Percentiles rank a stretch among this genome's conserved stretches.
phyloP scores from a whole-genome alignment of 768 basidiomycete genomes.

The Multifurca ochricompacta region DNA sequence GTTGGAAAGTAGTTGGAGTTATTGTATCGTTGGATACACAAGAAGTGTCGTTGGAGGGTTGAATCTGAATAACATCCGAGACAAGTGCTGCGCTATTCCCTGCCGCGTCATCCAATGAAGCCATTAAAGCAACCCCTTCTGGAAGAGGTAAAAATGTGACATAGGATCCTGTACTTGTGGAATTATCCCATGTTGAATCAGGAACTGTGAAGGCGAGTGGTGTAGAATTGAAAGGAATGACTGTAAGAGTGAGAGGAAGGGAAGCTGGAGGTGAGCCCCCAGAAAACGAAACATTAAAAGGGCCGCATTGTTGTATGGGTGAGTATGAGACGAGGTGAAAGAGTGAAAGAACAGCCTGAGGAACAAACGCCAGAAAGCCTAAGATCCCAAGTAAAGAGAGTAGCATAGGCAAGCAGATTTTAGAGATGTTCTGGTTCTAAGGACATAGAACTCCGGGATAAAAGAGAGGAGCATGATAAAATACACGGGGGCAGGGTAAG shows the following conservation, averaged over 20 bases:
- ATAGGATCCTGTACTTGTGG: slow-evolving; percentile 34
- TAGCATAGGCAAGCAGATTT: slow-evolving; percentile 7
- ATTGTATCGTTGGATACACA: slow-evolving; percentile 31
- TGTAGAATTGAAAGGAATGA: slow-evolving; percentile 47
- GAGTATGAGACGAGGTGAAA: slow-evolving; percentile 32
- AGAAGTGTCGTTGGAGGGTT: slow-evolving; percentile 34
- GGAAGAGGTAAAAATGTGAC: slow-evolving; percentile 47
- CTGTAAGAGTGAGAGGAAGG: slow-evolving; percentile 38
- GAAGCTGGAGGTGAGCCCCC: slow-evolving; percentile 32
- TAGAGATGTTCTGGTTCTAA: neutral
- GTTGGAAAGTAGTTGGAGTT: slow-evolving; percentile 26
- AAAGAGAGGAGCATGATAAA: neutral
- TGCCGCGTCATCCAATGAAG: slow-evolving; percentile 42
- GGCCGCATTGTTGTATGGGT: slow-evolving; percentile 44
- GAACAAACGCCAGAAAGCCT: slow-evolving; percentile 22
- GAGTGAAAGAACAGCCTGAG: slow-evolving; percentile 24
- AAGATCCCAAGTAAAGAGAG: slow-evolving; percentile 7
- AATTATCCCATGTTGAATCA: slow-evolving; percentile 29
- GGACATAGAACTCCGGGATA: neutral
- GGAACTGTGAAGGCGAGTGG: slow-evolving; percentile 43
- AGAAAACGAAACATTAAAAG: slow-evolving; percentile 38
- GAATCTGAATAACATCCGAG: slow-evolving; percentile 43
- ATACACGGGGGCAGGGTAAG: slow-evolving; percentile 2
- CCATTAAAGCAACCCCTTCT: slow-evolving; percentile 43
- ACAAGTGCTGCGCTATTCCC: slow-evolving; percentile 35